Percentiles rank a stretch among this genome's conserved stretches.
Evolutionary conservation across 148 eudicot genomes (phyloP).

Genomic region (Dianthus caryophyllus): DNA sequence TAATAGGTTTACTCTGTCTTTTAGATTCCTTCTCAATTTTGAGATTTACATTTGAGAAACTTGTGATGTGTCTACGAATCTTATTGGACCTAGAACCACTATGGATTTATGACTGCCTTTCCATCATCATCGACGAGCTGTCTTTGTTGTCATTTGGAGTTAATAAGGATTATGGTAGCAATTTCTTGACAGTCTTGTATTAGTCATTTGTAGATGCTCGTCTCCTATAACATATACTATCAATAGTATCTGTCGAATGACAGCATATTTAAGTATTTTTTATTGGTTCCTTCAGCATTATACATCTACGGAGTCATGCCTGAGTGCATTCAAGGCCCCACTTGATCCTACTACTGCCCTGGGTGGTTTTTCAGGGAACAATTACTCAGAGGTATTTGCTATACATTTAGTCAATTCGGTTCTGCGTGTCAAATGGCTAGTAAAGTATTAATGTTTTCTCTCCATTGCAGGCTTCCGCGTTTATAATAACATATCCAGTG

Average conservation of each 20-base stretch:
- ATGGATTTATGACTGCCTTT: background rate
- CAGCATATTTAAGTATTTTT: background rate
- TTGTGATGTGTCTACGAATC: background rate
- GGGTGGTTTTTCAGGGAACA: conserved; percentile 90
- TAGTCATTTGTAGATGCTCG: background rate
- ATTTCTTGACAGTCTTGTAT: background rate
- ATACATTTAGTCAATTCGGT: conserved; percentile 10
- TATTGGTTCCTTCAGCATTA: conserved; percentile 52
- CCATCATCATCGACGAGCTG: background rate
- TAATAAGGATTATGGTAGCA: background rate
- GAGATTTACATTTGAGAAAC: background rate
- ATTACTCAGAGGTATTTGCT: conserved; percentile 77
- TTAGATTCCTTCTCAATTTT: conserved; percentile 1
- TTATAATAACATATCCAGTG: conserved; percentile 91
- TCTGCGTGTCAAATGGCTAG: conserved; percentile 12
- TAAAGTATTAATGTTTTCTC: conserved; percentile 17
- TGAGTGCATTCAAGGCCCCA: conserved; percentile 95
- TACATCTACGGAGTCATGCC: conserved; percentile 65
- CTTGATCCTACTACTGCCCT: conserved; percentile 94
- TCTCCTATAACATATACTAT: background rate
- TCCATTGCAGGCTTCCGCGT: conserved; percentile 83
- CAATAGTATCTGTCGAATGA: conserved; percentile 4
- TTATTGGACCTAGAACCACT: background rate
- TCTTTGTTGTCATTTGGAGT: background rate
- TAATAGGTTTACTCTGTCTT: background rate